Evolutionary conservation across 805 yeast genomes (phyloP).

Genomic region (Saturnispora besseyi): DNA sequence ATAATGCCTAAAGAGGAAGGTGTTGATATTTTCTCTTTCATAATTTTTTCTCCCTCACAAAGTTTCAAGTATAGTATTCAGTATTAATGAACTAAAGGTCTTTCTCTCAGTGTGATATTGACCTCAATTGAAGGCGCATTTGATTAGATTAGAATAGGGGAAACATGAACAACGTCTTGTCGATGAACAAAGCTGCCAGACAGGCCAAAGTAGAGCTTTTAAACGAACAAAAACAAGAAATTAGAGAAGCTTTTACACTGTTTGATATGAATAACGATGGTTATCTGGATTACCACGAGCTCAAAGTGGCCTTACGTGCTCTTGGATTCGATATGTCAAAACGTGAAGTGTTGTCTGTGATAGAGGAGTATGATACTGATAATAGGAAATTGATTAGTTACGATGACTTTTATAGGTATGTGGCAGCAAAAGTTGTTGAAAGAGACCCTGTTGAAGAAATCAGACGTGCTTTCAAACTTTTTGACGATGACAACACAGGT

Average conservation of each 20-base stretch:
- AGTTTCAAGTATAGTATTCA: no score
- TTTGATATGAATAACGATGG: slow-evolving; percentile 94
- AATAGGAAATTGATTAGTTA: slow-evolving; percentile 64
- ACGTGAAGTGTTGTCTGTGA: slow-evolving; percentile 63
- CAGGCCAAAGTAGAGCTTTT: slow-evolving; percentile 56
- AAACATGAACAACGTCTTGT: slow-evolving; percentile 7
- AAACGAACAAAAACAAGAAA: slow-evolving; percentile 85
- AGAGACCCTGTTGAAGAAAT: slow-evolving; percentile 93
- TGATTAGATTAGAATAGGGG: neutral
- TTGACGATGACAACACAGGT: slow-evolving; percentile 85
- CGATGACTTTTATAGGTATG: slow-evolving; percentile 73
- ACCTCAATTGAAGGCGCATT: no score
- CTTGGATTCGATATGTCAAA: slow-evolving; percentile 80
- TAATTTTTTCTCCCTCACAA: neutral
- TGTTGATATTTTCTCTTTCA: neutral
- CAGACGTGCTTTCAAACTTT: slow-evolving; percentile 76
- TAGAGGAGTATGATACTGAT: slow-evolving; percentile 74
- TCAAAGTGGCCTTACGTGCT: slow-evolving; percentile 90
- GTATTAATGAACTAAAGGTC: no score
- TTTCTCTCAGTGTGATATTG: no score
- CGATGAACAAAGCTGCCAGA: slow-evolving; percentile 19
- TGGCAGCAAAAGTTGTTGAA: slow-evolving; percentile 72
- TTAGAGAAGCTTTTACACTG: slow-evolving; percentile 80
- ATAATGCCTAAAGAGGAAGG: neutral
- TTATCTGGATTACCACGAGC: slow-evolving; percentile 80